phyloP scores from a whole-genome alignment of 441 rosid genomes.

The Raphanus hybrid region DNA sequence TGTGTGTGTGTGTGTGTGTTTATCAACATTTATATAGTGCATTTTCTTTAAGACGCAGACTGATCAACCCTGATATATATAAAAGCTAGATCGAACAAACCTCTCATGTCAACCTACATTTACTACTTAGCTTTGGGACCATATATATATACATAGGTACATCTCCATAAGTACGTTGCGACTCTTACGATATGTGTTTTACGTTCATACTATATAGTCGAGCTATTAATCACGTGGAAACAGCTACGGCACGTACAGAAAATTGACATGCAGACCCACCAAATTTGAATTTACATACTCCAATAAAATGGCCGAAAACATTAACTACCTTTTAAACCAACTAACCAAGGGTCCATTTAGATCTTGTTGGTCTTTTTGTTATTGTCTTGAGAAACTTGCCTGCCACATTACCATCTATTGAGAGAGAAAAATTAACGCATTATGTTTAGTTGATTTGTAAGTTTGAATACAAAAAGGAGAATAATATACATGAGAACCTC shows the following conservation, averaged over 20 bases:
- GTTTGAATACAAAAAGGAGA: background rate
- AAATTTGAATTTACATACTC: slow-evolving; percentile 12
- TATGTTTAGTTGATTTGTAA: slow-evolving; percentile 3
- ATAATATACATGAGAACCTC: background rate
- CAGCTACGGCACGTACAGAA: slow-evolving; percentile 32
- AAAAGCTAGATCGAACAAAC: slow-evolving; percentile 10
- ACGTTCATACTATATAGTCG: slow-evolving; percentile 27
- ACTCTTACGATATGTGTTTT: slow-evolving; percentile 37
- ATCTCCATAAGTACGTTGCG: slow-evolving; percentile 35
- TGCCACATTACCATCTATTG: too few species aligned
- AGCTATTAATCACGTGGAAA: slow-evolving; percentile 38
- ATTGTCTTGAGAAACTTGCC: too few species aligned
- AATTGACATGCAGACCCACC: slow-evolving; percentile 41
- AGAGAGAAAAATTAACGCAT: too few species aligned
- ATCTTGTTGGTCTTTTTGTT: too few species aligned
- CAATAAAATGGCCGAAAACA: too few species aligned
- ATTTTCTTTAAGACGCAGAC: slow-evolving; percentile 4
- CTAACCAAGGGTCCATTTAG: background rate
- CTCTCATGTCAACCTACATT: slow-evolving; percentile 36
- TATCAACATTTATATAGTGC: too few species aligned
- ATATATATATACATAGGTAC: slow-evolving; percentile 4
- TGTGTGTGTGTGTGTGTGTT: too few species aligned
- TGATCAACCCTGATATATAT: slow-evolving; percentile 4
- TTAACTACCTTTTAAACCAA: slow-evolving; percentile 27
- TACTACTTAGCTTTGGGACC: slow-evolving; percentile 38